Evolutionary conservation across 345 rosid species (phyloP), one percentile per base, ranked within the genome.

Genomic region (Brassica cretica): DNA sequence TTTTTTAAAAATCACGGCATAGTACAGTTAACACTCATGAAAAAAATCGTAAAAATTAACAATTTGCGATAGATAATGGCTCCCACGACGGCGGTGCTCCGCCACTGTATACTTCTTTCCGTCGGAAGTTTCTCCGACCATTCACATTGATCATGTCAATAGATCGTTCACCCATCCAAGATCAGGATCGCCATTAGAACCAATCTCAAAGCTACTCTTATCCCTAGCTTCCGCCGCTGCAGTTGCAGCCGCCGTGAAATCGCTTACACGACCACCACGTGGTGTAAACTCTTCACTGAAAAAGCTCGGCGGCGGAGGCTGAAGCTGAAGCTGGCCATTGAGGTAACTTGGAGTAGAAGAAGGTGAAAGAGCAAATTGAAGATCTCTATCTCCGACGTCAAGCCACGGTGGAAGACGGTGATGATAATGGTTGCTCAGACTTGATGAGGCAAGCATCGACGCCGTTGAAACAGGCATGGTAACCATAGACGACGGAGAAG

Each of bases 131-230:
- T 30, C 18, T 27, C 76, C 7, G 68, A 6, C 12, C 56, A 0
- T 58, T 33, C 66, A 49, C 44, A 66, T 10, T 66, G 18, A 19
- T 64, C 84, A 94, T 89, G 80, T 92, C 76, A 94, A 68, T 14
- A 94, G 95, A 29, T 94, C 98, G 76, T 89, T 90, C 18, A 94
- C 97, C 98, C 98, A 94, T 63, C 93, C 95, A 6, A 94, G 83
- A 86, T 94, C 97, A 60, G 86, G 94, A 82, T 86, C 94, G n/a
- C 82, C 68, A 71, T 71, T 35, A 73, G 74, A 62, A 39, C 72
- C 73, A 14, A 37, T 71, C 55, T 56, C 83, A 64, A 70, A 80
- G 65, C 70, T 37, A 74, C 5, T 64, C 14, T 74, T 79, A 37
- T 35, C 66, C 18, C 51, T 68, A 44, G 83, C 83, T 55, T 65